Conservation (phyloP, 225 moss, liverwort and hornwort species). For the Pseudoscleropodium purum region DNA sequence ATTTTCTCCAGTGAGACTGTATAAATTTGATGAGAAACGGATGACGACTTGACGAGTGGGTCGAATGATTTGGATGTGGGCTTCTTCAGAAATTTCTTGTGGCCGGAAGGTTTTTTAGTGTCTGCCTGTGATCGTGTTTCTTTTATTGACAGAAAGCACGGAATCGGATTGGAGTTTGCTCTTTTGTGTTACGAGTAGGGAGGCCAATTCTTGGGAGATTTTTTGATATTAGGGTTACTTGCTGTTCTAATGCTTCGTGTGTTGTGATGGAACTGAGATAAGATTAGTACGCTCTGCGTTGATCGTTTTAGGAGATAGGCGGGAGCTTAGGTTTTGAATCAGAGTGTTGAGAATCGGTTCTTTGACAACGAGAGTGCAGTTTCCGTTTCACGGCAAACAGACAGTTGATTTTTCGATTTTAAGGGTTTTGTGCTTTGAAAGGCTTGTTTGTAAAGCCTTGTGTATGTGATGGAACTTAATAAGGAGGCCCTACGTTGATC, state of each 20-base stretch:
- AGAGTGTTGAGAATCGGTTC: neutral
- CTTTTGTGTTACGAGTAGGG: too few species aligned
- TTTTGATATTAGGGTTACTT: neutral
- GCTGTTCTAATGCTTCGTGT: neutral
- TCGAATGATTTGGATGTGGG: too few species aligned
- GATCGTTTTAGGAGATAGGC: neutral
- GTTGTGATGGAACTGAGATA: neutral
- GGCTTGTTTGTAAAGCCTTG: neutral
- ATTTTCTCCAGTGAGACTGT: neutral
- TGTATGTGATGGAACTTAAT: neutral
- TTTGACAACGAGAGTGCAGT: neutral
- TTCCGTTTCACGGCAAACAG: neutral
- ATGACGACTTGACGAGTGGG: neutral
- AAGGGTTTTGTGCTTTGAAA: neutral
- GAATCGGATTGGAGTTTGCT: neutral
- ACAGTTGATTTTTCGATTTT: neutral
- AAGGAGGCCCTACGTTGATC: neutral
- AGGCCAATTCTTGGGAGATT: neutral
- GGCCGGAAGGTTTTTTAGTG: neutral
- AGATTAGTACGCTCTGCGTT: too few species aligned
- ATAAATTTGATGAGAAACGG: neutral
- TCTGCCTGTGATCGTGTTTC: too few species aligned
- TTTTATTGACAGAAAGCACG: neutral
- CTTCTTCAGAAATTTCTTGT: neutral
- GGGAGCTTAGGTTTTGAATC: neutral